Percentiles rank a stretch among this genome's conserved stretches.
Conservation (phyloP, 208 protist genomes). For the Herpetomonas samuelpessoai region DNA sequence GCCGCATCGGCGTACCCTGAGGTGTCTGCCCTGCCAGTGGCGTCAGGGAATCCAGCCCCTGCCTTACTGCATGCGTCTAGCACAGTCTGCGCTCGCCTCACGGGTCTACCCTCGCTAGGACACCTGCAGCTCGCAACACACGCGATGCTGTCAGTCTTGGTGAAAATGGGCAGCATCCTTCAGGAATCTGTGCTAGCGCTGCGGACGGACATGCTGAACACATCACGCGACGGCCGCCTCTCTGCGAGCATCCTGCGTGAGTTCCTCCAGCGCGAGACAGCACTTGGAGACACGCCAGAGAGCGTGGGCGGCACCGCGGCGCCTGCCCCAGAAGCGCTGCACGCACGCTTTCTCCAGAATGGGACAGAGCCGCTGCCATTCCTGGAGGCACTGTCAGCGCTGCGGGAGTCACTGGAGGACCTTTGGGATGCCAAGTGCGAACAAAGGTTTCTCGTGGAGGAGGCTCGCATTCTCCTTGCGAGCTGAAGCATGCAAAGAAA, state of each 20-base stretch:
- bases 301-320: conserved; percentile 9
- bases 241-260: conserved; percentile 20
- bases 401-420: not conserved
- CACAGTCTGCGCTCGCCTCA: not conserved
- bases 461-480: not conserved
- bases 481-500: too few species aligned
- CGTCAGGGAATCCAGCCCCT: too few species aligned
- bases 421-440: not conserved
- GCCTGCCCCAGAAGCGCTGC: not conserved
- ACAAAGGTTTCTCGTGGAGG: not conserved
- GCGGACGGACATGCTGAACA: conserved; percentile 24
- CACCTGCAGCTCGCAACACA: conserved; percentile 28
- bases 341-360: not conserved
- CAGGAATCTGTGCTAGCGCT: conserved; percentile 54
- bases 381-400: not conserved
- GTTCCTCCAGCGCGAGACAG: conserved; percentile 3
- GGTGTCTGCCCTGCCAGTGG: too few species aligned
- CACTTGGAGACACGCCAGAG: not conserved
- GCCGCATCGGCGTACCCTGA: too few species aligned
- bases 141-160: conserved; percentile 36
- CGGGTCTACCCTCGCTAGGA: conserved; percentile 5
- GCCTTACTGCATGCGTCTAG: too few species aligned
- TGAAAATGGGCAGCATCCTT: conserved; percentile 54
- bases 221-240: conserved; percentile 14
- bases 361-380: not conserved